Evolutionary conservation across 768 basidiomycete genomes (phyloP), one percentile per base, ranked within the genome.

Genomic region (Trametes maxima): DNA sequence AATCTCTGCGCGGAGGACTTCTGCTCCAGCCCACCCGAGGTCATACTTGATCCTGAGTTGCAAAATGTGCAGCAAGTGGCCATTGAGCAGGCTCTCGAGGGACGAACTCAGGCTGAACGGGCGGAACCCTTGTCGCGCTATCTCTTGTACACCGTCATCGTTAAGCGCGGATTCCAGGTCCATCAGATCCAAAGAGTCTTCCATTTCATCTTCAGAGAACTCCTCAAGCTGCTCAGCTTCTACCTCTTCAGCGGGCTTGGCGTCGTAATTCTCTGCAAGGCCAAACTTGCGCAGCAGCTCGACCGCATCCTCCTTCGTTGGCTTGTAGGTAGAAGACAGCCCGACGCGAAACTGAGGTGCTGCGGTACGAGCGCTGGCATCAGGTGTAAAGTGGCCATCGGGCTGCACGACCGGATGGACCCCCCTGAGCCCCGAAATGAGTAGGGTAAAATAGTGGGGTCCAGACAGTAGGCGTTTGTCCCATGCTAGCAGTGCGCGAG

Each of bases 401-500:
- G 70, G 62, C 50, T 74, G 67, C 43, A 87, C 60, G 44, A 82
- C 72, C n/a, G 86, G 87, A 72, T 87, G 85, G 48, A 78, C 66
- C 2, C 80, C 78, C 21, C 75, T 73, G 58, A 83, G 76, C 7
- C 86, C 84, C 17, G 82, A 82, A 16, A 90, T 82, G 25, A 90
- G 78, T n/a, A 90, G 79, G 5, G 83, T 83, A 48, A 91, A 76
- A 73, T 88, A 78, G 21, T 83, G 82, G 13, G 80, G 74, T 33
- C 79, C 78, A 5, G 83, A 77, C 21, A 90, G 77, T 5, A 90
- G 79, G 10, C 81, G 81, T 14, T 82, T 77, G 67, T 91, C 89
- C 89, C 89, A 91, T 22, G 88, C 88, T 72, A 88, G 82, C 35
- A 91, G 75, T 11, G 87, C 88, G 39, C 84, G 84, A 3, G 86